phyloP scores from a whole-genome alignment of 257 asterid species.

The Cordia subcordata region DNA sequence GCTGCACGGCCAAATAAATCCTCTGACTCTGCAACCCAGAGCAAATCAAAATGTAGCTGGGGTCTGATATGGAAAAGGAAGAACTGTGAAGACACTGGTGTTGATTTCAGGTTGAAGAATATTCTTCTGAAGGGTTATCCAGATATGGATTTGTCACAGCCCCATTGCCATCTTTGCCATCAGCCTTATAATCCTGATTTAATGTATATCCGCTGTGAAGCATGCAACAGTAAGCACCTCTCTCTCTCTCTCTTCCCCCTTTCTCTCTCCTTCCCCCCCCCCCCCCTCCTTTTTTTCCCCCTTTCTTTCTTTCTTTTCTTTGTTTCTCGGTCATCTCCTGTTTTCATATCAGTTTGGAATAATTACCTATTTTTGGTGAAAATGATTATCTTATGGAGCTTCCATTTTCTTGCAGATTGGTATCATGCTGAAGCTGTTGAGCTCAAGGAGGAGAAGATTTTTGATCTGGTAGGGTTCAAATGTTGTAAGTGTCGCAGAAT shows the following conservation, averaged over 20 bases:
- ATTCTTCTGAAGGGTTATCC: constrained; percentile 49
- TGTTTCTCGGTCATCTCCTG: constrained; percentile 8
- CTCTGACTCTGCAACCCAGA: constrained; percentile 33
- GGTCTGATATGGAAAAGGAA: constrained; percentile 75
- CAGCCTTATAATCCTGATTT: constrained; percentile 46
- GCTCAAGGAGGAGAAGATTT: constrained; percentile 55
- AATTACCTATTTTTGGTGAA: constrained; percentile 1
- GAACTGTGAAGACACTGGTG: constrained; percentile 34
- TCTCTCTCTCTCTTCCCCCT: background rate
- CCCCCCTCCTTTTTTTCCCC: too few species aligned
- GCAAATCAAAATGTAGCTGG: constrained; percentile 38
- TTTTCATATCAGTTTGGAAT: constrained; percentile 12
- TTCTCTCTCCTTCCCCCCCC: too few species aligned
- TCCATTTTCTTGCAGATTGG: constrained; percentile 58
- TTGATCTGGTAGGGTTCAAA: constrained; percentile 54
- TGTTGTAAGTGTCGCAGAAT: constrained; percentile 84
- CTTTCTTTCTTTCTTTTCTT: too few species aligned
- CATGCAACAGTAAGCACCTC: constrained; percentile 53
- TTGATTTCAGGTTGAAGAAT: constrained; percentile 49
- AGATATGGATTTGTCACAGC: constrained; percentile 16
- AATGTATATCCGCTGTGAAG: constrained; percentile 67
- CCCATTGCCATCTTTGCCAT: constrained; percentile 54
- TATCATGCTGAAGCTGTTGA: constrained; percentile 77
- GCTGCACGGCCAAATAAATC: constrained; percentile 29
- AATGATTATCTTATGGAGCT: constrained; percentile 15